Percentiles rank a stretch among this genome's conserved stretches.
Conservation (phyloP, 768 basidiomycete species). For the Psilocybe azurescens region DNA sequence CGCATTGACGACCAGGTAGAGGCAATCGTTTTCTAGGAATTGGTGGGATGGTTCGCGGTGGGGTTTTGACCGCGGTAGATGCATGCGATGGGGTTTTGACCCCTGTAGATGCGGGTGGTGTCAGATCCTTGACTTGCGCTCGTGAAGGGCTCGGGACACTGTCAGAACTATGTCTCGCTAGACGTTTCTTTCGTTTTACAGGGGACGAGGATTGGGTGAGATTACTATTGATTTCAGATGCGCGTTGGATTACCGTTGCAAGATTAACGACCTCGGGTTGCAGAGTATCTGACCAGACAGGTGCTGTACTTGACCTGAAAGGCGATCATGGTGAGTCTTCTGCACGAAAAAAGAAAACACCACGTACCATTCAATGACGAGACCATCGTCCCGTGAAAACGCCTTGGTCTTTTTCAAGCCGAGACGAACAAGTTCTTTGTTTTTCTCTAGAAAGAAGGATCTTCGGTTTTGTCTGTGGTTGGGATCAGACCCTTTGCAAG, state of each 20-base stretch:
- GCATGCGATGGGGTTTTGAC: not conserved
- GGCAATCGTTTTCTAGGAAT: not conserved
- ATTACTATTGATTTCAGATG: slow-evolving; percentile 10
- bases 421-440: not conserved
- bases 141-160: not conserved
- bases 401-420: slow-evolving; percentile 27
- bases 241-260: slow-evolving; percentile 20
- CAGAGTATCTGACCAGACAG: slow-evolving; percentile 40
- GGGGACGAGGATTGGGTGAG: not conserved
- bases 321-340: not conserved
- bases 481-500: slow-evolving; percentile 5
- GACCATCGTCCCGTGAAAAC: slow-evolving; percentile 35
- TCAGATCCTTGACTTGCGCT: not conserved
- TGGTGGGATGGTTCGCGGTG: not conserved
- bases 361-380: slow-evolving; percentile 40
- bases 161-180: not conserved
- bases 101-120: not conserved
- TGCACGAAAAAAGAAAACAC: not conserved
- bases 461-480: not conserved
- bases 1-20: not conserved
- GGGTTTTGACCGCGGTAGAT: too few relatives aligned
- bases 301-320: slow-evolving; percentile 30
- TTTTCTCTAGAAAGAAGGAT: slow-evolving; percentile 5
- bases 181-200: not conserved
- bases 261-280: slow-evolving; percentile 22